Base-by-base conservation (phyloP, 2,329 filamentous ascomycete species). In the Lasiodiplodia citricola region DNA sequence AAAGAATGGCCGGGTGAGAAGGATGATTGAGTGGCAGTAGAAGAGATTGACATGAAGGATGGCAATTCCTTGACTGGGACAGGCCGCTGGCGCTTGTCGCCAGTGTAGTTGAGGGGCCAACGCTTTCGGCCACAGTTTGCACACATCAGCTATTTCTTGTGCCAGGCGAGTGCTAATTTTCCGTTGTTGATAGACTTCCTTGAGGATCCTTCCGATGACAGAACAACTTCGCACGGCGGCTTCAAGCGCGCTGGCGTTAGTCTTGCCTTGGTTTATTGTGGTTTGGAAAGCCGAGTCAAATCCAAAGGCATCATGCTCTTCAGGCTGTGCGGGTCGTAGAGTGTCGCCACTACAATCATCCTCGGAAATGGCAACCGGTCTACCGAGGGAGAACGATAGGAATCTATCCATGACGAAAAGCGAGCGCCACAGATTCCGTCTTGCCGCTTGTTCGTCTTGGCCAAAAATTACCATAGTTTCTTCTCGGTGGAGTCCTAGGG, bases 371-470 rank as follows among this genome's bases (percentile, higher is more conserved):
- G 87, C 85, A 1, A 84, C 84, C 0, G 89, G 89, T 11, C 88
- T 84, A 5, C 90, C 90, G 1, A 92, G 79, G 1, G 87, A 88
- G 28, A 87, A 86, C 1, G 89, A 86, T 1, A 91, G 80, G 64
- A 91, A 88, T 18, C 87, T 83, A 73, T 92, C 90, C 8, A 91
- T 82, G 16, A 91, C 81, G 69, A 90, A 91, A 0, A 92, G 77
- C 13, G 87, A 89, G 68, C 86, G 85, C 89, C 88, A 91, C 3
- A 91, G 76, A 60, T 87, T 90, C 35, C 85, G 84, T 41, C 88
- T 82, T 10, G 84, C 76, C 10, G 74, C 76, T 70, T 85, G 80
- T 63, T 87, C 82, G 13, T 83, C 78, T 0, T 74, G 73, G 8
- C 77, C 77, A 73, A 88, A 89, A 18, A 88, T 83, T 14, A 82